Evolutionary conservation across 139 green algal species (phyloP), one percentile per base, ranked within the genome.

Genomic region (Coelastrella sp.): DNA sequence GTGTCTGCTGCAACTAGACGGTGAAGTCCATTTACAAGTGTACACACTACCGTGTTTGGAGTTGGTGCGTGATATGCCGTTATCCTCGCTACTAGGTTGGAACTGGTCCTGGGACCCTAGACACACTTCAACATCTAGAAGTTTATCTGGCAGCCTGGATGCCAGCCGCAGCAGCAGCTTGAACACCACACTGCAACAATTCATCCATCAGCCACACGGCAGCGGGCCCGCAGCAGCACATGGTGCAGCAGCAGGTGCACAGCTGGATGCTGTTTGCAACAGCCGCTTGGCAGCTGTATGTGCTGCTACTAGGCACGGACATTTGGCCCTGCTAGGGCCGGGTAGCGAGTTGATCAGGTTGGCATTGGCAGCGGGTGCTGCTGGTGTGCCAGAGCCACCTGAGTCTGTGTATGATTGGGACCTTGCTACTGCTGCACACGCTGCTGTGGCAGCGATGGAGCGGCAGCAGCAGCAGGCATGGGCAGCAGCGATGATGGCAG

Each of bases 31-130:
- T 16, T 14, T 88, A 66, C 83, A 94, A 91, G 87, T 95, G 57
- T 95, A 93, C 83, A 87, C 90, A 7, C 77, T 95, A 16, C 93
- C 93, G 5, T 83, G 79, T 20, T 78, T 95, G 58, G 90, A 92
- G 61, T 73, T 93, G 73, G 19, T 94, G 7, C 68, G 57, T 32
- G 76, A 91, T 57, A 76, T 87, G 23, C 82, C 88, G 3, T 80
- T 94, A 14, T 86, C 82, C 7, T 80, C 71, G 0, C 84, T 85
- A 0, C 17, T 91, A 11, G 68, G 77, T 58, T 92, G 83, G 58
- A 32, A 14, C 57, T 91, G 89, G 73, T 54, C 16, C 57, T 93
- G 91, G 92, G 90, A 92, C 57, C 87, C 22, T 5, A 80, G 54
- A 77, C 85, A 88, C 32, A 64, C 74, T 47, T 79, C 32, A 75